A percentile compares a stretch with the other conserved stretches of the same genome.
phyloP scores from a whole-genome alignment of 2,329 filamentous ascomycete genomes.

The Fusarium verticillioides region DNA sequence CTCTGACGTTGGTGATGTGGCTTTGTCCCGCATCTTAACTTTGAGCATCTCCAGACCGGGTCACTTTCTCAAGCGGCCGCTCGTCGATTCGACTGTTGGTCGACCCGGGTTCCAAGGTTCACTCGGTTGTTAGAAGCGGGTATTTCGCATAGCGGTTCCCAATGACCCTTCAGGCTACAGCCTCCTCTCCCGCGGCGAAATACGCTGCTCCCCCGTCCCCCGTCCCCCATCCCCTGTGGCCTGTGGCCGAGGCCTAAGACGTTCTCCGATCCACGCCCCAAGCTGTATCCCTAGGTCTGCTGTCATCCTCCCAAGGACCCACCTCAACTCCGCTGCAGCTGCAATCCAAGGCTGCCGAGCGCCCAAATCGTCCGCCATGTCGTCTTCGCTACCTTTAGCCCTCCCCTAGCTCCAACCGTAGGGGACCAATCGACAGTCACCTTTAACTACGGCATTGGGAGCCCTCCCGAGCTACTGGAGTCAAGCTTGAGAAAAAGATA shows the following conservation, averaged over 20 bases:
- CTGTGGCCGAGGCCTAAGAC: constrained; percentile 17
- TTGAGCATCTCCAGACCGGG: not conserved
- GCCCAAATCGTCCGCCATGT: constrained; percentile 13
- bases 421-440: constrained; percentile 30
- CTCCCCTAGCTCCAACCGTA: constrained; percentile 18
- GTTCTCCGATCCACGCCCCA: constrained; percentile 24
- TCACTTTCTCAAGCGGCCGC: not conserved
- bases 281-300: constrained; percentile 16
- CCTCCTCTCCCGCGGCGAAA: constrained; percentile 25
- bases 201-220: constrained; percentile 31
- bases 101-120: constrained; percentile 28
- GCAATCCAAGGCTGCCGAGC: constrained; percentile 22
- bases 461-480: constrained; percentile 25
- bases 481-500: constrained; percentile 6
- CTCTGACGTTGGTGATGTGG: not conserved
- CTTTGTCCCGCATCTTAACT: not conserved
- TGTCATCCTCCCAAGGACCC: constrained; percentile 27
- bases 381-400: constrained; percentile 9
- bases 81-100: constrained; percentile 7
- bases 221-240: constrained; percentile 22
- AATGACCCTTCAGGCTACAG: constrained; percentile 9
- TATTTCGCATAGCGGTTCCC: constrained; percentile 11
- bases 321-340: constrained; percentile 18
- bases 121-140: constrained; percentile 17
- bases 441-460: constrained; percentile 32